Evolutionary conservation across 495 filamentous ascomycete genomes (phyloP).

Genomic region (Neohortaea acidophila): DNA sequence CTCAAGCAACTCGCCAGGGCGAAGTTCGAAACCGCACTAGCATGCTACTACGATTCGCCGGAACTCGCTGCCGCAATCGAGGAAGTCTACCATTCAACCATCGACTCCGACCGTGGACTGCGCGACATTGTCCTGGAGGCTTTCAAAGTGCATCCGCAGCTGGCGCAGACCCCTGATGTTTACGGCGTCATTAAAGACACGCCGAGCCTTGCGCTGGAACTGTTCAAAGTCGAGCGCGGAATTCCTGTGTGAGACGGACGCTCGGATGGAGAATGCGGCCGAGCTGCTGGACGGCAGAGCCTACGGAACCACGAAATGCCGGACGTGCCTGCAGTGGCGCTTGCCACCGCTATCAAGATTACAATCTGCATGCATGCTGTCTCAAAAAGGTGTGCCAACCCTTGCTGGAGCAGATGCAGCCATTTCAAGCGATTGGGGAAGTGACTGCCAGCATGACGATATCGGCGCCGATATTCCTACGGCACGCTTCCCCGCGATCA

Average conservation of each 20-base stretch:
- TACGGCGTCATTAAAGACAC: constrained; percentile 21
- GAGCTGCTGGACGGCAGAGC: too few species aligned
- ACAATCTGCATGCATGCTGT: too few species aligned
- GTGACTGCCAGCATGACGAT: too few species aligned
- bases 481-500: too few species aligned
- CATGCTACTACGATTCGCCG: constrained; percentile 19
- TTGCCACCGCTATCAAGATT: too few species aligned
- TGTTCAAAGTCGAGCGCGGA: constrained; percentile 22
- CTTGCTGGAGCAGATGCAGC: too few species aligned
- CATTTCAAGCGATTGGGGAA: too few species aligned
- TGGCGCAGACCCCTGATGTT: constrained; percentile 24
- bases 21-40: constrained; percentile 27
- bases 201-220: constrained; percentile 25
- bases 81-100: constrained; percentile 30
- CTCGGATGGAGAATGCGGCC: too few species aligned
- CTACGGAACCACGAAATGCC: too few species aligned
- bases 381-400: too few species aligned
- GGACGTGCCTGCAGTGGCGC: too few species aligned
- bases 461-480: too few species aligned
- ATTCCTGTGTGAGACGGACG: constrained; percentile 20
- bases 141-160: constrained; percentile 24
- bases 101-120: constrained; percentile 28
- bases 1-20: constrained; percentile 27
- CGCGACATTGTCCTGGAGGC: constrained; percentile 27
- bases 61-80: constrained; percentile 29